Evolutionary conservation across 2,329 filamentous ascomycete species (phyloP), one percentile per base, ranked within the genome.

Genomic region (Ascochyta clinopodiicola): DNA sequence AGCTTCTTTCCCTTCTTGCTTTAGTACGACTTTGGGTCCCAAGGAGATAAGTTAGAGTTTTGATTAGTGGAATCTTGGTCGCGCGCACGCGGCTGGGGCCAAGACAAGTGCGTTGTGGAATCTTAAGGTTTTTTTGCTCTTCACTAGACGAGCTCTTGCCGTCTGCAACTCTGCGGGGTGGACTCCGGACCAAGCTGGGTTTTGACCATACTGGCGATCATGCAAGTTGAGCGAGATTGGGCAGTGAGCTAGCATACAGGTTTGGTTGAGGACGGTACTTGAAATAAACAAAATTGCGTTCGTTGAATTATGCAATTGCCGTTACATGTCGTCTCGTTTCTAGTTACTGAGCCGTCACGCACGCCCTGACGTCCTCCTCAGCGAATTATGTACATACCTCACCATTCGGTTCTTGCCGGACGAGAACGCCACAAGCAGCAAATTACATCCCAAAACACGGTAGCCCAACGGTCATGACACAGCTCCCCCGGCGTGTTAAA

Each of bases 361-460:
- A 15, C 9, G 32, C 32, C 13, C 12, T 35, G 32, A 19, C 32
- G 17, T 15, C 32, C 13, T 35, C 17, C 19, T 38, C 19, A 19
- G 12, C 12, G 32, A 7, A 7, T 9, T 9, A 6, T 27, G 25
- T 21, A 27, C 37, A 27, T 42, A 42, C 29, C 37, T 27, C 21
- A 42, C 35, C 31, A 29, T 13, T 46, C 43, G 43, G 29, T 17
- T 17, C 45, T 29, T 29, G 24, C 50, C 50, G 15, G 35, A 9
- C 8, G 10, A 15, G 7, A 43, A 43, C 17, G 36, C 31, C 22
- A 19, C 25, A 29, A 48, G 25, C 29, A 13, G 21, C 37, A 40
- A 51, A 36, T 35, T 27, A 43, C 12, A 44, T 54, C 56, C 58
- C 51, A 61, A 56, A 57, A 57, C 52, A 61, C 53, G 52, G 42